Conservation (phyloP, 2,329 filamentous ascomycete species). For the Aureobasidium pullulans region DNA sequence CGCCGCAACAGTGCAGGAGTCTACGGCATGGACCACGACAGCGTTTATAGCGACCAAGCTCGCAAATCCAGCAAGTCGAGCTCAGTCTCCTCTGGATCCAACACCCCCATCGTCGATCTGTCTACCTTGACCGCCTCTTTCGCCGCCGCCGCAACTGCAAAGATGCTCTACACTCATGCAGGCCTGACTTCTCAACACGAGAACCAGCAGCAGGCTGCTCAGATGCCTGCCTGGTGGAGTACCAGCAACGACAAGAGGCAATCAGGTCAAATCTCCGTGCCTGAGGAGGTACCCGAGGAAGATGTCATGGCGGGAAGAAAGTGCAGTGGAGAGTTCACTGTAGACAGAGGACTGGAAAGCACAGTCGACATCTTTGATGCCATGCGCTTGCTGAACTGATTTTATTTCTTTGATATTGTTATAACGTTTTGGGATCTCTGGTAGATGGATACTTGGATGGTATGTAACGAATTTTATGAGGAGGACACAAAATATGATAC, state of each 20-base stretch:
- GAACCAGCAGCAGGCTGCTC: not conserved
- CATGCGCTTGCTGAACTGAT: not conserved
- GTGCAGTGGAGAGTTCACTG: not conserved
- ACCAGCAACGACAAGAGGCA: not conserved
- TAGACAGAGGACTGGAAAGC: not conserved
- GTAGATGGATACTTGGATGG: not conserved
- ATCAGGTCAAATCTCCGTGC: not conserved
- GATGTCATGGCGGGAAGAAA: not conserved
- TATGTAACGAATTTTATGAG: not conserved
- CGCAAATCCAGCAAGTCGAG: conserved; percentile 5
- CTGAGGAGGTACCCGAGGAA: not conserved
- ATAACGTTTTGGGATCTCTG: not conserved
- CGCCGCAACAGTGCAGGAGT: not conserved
- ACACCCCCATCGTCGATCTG: not conserved
- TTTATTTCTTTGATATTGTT: not conserved
- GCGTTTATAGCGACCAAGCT: not conserved
- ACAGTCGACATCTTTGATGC: conserved; percentile 8
- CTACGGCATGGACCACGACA: conserved; percentile 14
- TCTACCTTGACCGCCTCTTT: not conserved
- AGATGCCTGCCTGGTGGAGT: conserved; percentile 4
- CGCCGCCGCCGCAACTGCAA: conserved; percentile 1
- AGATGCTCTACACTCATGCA: not conserved
- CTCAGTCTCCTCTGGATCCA: not conserved
- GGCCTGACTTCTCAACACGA: not conserved
- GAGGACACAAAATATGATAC: not conserved